Evolutionary conservation across 352 stramenopile genomes (phyloP), one percentile per base, ranked within the genome.

Genomic region (Globisporangium nagaii): DNA sequence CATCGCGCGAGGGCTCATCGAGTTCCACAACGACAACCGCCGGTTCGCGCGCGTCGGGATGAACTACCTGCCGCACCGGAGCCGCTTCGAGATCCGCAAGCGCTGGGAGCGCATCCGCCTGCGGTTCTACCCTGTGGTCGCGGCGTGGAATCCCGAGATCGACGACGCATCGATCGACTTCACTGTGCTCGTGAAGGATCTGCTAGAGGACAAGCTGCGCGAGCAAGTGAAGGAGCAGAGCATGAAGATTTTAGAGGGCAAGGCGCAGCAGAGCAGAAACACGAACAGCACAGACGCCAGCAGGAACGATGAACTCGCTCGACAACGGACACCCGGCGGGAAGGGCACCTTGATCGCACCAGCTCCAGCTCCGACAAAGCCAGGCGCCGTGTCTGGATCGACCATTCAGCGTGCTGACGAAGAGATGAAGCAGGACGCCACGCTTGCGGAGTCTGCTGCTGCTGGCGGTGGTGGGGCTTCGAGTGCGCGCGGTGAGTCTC

Each of bases 51-150:
- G 69, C 15, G 74, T 91, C 11, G 65, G 68, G 0, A 71, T 67
- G n/a, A 66, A 70, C 12, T 79, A 81, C 35, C 60, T 94, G 11
- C 81, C 84, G 8, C 75, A 94, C 62, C 84, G 84, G 17, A 71
- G 63, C 32, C 79, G 81, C 12, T 32, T 80, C 11, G 76, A 90
- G 50, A 75, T 91, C 40, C 65, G 79, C 27, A 88, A 88, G 47
- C 74, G 81, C 7, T 89, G 79, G 78, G 67, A 82, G 10, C 59
- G 70, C 2, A 56, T 86, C 15, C 53, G 49, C 1, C 52, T 44
- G 9, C 78, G 74, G 43, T 75, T 80, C 34, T 50, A 68, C 4
- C 28, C 43, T 0, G 60, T 73, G 11, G 60, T 84, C 2, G 62
- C 53, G 3, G 55, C 58, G 4, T 47, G 70, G 25, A 59, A 60